Evolutionary conservation across 768 basidiomycete genomes (phyloP), one percentile per base, ranked within the genome.

Genomic region (Plicaturopsis crispa): DNA sequence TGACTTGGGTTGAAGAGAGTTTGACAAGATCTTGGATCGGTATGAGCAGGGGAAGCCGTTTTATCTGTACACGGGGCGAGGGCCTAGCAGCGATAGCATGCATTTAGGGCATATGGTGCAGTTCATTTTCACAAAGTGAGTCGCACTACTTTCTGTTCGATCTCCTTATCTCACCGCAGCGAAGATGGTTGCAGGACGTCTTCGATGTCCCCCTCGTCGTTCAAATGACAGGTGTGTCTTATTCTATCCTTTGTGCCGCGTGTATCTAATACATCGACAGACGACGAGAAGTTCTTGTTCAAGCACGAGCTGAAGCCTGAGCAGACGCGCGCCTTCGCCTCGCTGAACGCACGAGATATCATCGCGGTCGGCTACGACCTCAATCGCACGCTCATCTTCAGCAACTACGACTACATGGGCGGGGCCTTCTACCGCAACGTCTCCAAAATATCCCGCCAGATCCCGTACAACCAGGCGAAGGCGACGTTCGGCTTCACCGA

Each of bases 271-370:
- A n/a, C n/a, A 39, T 35, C 22, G 12, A 4, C 48, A 89, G 96
- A 99, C 53, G 96, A 99, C 59, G 96, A 99, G 58, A 99, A 99
- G 59, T 99, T 98, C 69, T 62, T 99, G 33, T 96, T 99, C 75
- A 94, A 98, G 60, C 87, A 91, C 39, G 85, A 86, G 47, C 75
- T 96, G 43, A 93, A 89, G 57, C 72, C 87, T 24, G 89, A 97
- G 47, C 83, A 97, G 56, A 85, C 86, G 16, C 77, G 79, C 53
- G 66, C 67, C 17, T 98, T 92, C 56, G 76, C 89, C 6, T 73
- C 74, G 40, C 74, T 77, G 53, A 99, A 98, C 53, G 84, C 92
- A n/a, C 78, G 74, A 48, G 94, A 98, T 58, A 94, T 98, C 53
- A 97, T 99, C 49, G 91, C 96, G 1, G 86, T 93, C 43, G 96